Evolutionary conservation across 192 early-diverging fungal species (phyloP).

Genomic region (Phycomyces blakesleeanus): DNA sequence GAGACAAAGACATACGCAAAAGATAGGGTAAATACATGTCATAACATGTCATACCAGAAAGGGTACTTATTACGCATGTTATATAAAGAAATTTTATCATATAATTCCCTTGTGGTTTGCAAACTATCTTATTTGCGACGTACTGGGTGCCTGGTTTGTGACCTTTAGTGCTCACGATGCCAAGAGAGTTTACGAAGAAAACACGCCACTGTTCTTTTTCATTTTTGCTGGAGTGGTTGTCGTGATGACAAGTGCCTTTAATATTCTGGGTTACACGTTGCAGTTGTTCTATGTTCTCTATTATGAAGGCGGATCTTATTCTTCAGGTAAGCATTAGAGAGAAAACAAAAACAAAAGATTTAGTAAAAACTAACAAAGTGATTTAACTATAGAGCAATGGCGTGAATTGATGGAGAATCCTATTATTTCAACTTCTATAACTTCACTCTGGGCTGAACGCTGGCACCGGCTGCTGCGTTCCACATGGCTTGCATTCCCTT

Average conservation of each 20-base stretch:
- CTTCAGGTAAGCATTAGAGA: conserved; percentile 1
- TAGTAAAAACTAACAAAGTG: not conserved
- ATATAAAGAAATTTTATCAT: conserved; percentile 16
- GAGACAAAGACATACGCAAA: not conserved
- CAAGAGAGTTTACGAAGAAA: not conserved
- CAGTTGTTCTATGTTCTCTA: conserved; percentile 4
- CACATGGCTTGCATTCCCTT: conserved; percentile 15
- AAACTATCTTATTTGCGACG: conserved; percentile 2
- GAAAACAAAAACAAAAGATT: not conserved
- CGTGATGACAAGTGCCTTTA: conserved; percentile 5
- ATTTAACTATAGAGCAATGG: conserved; percentile 14
- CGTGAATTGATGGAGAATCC: conserved; percentile 9
- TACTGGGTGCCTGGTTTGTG: conserved; percentile 3
- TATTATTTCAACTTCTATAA: conserved; percentile 11
- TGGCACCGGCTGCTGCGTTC: conserved; percentile 15
- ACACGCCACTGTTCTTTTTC: conserved; percentile 1
- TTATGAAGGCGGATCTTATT: conserved; percentile 10
- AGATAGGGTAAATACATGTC: conserved; percentile 9
- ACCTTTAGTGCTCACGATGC: conserved; percentile 3
- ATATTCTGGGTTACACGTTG: not conserved
- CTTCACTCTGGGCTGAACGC: conserved; percentile 15
- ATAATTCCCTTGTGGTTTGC: conserved; percentile 2
- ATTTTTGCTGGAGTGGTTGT: not conserved
- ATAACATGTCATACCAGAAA: not conserved
- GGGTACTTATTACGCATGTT: not conserved